These are phyloP conservation scores for Solanum sejunctum DNA, from an alignment of 257 asterid genomes.

Conservation along the genomic window DNA sequence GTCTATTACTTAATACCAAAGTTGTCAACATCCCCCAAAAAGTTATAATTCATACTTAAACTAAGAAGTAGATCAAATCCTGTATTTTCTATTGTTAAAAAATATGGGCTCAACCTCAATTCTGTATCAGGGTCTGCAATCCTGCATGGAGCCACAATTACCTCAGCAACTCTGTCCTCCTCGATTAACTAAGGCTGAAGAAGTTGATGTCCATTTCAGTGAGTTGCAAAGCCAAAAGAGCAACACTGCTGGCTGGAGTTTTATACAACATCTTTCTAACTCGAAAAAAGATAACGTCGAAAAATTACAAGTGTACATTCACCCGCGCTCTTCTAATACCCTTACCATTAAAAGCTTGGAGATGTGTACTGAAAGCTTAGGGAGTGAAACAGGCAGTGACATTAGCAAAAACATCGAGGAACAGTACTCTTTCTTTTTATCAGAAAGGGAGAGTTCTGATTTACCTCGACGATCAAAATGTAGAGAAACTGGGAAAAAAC, in stretches of 20 bases:
- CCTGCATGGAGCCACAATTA: not conserved
- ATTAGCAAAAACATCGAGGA: slow-evolving; percentile 16
- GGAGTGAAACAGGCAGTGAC: slow-evolving; percentile 65
- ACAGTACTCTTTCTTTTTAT: not conserved
- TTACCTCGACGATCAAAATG: not conserved
- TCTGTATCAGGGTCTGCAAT: not conserved
- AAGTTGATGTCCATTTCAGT: not conserved
- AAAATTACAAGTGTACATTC: slow-evolving; percentile 18
- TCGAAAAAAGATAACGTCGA: not conserved
- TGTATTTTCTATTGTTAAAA: not conserved
- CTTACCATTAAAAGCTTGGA: slow-evolving; percentile 52
- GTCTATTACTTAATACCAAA: not conserved
- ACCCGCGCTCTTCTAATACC: slow-evolving; percentile 26
- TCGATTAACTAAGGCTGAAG: not conserved
- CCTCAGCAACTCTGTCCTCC: not conserved
- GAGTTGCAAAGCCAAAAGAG: not conserved
- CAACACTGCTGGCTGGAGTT: slow-evolving; percentile 15
- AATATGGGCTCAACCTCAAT: not conserved
- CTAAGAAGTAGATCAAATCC: not conserved
- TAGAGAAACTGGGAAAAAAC: slow-evolving; percentile 6
- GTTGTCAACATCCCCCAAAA: not conserved
- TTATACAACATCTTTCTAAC: slow-evolving; percentile 9
- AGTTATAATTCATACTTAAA: not conserved
- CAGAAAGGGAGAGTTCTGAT: not conserved
- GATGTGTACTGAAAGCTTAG: slow-evolving; percentile 83